Conservation (phyloP, 805 yeast genomes). For the Pichia cabralensis region DNA sequence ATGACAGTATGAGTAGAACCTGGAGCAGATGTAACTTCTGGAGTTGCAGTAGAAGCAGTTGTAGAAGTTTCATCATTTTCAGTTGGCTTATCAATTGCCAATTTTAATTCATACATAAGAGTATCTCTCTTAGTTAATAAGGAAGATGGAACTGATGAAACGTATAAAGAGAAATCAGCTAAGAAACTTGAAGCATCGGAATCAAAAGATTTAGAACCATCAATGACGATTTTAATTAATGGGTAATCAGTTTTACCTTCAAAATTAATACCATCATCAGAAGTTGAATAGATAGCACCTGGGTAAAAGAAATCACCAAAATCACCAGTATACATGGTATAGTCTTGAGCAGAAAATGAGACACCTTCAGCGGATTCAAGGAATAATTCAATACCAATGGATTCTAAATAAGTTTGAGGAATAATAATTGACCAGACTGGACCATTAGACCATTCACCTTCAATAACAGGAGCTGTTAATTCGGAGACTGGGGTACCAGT, state of each 20-base stretch:
- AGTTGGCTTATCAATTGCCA: neutral
- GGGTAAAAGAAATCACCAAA: conserved; percentile 8
- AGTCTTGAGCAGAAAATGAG: neutral
- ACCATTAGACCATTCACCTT: conserved; percentile 7
- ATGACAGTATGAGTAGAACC: neutral
- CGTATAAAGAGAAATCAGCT: conserved; percentile 3
- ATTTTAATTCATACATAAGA: no score
- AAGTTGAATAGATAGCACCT: conserved; percentile 3
- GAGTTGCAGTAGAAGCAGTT: neutral
- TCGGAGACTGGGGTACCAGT: conserved; percentile 14
- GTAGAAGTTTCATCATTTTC: conserved; percentile 6
- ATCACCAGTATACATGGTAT: conserved; percentile 9
- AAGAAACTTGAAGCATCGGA: conserved; percentile 1
- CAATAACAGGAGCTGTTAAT: conserved; percentile 8
- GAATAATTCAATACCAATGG: conserved; percentile 6
- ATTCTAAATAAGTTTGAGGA: conserved; percentile 8
- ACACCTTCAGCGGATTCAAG: conserved; percentile 1
- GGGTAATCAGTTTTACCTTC: conserved; percentile 11
- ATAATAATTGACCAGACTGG: no score
- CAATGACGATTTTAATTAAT: conserved; percentile 7
- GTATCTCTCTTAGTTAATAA: neutral
- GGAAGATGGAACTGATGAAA: conserved; percentile 2
- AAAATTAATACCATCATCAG: conserved; percentile 6
- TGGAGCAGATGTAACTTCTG: neutral
- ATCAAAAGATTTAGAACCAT: conserved; percentile 4